Conservation (phyloP, 2,329 filamentous ascomycete genomes). For the Bimuria novae-zelandiae region DNA sequence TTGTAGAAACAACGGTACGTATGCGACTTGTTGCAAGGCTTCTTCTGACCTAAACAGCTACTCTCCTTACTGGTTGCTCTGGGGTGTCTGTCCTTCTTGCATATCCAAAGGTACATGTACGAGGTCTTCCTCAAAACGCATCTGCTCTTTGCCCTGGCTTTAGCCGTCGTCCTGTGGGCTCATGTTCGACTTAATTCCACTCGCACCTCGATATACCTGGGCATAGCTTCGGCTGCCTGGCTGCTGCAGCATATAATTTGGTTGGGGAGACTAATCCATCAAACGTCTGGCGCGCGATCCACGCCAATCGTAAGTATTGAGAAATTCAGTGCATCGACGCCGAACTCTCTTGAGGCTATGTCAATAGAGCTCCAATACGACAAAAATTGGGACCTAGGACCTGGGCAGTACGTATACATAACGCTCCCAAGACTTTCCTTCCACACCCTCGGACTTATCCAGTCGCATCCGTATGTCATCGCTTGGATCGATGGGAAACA, state of each 20-base stretch:
- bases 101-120: slow-evolving; percentile 16
- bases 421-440: slow-evolving; percentile 7
- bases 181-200: slow-evolving; percentile 1
- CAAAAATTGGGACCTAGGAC: slow-evolving; percentile 2
- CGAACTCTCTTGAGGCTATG: not conserved
- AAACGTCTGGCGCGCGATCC: not conserved
- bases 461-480: slow-evolving; percentile 14
- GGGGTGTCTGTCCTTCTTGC: slow-evolving; percentile 8
- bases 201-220: not conserved
- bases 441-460: slow-evolving; percentile 2
- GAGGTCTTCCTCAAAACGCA: slow-evolving; percentile 17
- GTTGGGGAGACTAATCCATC: slow-evolving; percentile 8
- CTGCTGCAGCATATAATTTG: slow-evolving; percentile 6
- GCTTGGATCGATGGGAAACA: slow-evolving; percentile 7
- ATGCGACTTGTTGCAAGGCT: not conserved
- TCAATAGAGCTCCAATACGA: slow-evolving; percentile 2
- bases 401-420: slow-evolving; percentile 16
- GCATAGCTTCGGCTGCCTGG: not conserved
- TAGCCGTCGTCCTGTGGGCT: slow-evolving; percentile 9
- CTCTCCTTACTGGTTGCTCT: slow-evolving; percentile 7
- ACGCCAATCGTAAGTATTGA: not conserved
- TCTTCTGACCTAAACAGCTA: slow-evolving; percentile 6
- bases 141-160: slow-evolving; percentile 5
- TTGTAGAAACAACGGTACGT: slow-evolving; percentile 2
- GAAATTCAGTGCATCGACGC: not conserved